A percentile compares a stretch with the other conserved stretches of the same genome.
Conservation (phyloP, 768 basidiomycete genomes). For the Rhodosporidiobolus odoratus region DNA sequence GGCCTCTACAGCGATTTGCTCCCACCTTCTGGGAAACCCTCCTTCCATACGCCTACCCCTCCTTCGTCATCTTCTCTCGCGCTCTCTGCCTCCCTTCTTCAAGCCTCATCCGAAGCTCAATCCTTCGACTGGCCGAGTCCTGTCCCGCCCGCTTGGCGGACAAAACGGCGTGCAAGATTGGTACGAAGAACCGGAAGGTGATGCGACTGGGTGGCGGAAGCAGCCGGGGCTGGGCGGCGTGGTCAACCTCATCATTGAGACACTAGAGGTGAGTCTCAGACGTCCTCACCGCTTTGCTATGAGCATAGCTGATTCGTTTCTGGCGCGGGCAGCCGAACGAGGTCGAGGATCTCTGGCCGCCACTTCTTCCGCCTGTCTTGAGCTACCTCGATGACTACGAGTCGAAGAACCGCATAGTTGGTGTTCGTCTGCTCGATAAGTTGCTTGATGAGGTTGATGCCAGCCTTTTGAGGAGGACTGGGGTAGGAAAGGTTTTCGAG, state of each 20-base stretch:
- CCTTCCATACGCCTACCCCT: slow-evolving; percentile 1
- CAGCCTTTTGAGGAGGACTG: slow-evolving; percentile 21
- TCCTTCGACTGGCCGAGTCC: slow-evolving; percentile 19
- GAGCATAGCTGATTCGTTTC: background rate
- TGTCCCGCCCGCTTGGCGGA: slow-evolving; percentile 23
- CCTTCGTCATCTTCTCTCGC: slow-evolving; percentile 12
- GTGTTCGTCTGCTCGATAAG: background rate
- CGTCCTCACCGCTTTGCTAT: background rate
- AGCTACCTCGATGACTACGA: slow-evolving; percentile 28
- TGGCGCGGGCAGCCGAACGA: background rate
- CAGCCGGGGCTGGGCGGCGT: slow-evolving; percentile 7
- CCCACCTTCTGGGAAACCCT: background rate
- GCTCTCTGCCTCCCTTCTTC: slow-evolving; percentile 22
- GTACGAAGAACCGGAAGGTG: slow-evolving; percentile 10
- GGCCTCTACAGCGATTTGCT: background rate
- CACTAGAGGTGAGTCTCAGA: slow-evolving; percentile 15
- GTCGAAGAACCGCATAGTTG: slow-evolving; percentile 11
- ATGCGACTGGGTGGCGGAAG: slow-evolving; percentile 8
- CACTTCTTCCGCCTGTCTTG: slow-evolving; percentile 24
- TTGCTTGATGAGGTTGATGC: slow-evolving; percentile 9
- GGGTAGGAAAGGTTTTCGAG: slow-evolving; percentile 28
- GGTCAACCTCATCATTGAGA: slow-evolving; percentile 1
- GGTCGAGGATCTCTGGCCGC: slow-evolving; percentile 29
- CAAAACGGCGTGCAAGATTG: slow-evolving; percentile 4
- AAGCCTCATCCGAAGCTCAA: slow-evolving; percentile 31